Evolutionary conservation across 2,329 filamentous ascomycete species (phyloP), one percentile per base, ranked within the genome.

Genomic region (Botrytis fabae): DNA sequence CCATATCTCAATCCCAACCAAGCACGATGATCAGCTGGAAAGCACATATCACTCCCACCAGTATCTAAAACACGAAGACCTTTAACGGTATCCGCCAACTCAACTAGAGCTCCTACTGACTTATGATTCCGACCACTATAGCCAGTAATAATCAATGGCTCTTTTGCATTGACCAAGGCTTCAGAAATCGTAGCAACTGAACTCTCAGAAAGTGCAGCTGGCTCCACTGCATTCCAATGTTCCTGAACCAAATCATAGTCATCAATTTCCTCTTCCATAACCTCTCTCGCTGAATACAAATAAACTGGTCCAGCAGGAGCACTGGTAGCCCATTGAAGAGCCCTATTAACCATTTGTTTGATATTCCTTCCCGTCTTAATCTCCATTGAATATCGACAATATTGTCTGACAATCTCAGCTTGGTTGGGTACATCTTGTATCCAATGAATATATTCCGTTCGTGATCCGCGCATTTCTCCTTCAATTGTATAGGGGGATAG

Each of bases 381-480:
- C 80, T 94, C 92, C 2, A 85, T 90, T 0, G 87, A 85, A 76
- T 93, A 93, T 57, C 92, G 85, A 79, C 92, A 93, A 78, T 93
- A 94, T 80, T 93, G 91, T 0, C 86, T 83, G 12, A 94, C 86
- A 66, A 94, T 93, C 77, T 89, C 86, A 79, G 91, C 92, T 81
- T 94, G 92, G 77, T 94, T 91, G 0, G 89, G 91, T 4, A 93
- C 89, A 81, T 94, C 91, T 78, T 94, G 92, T 44, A 93, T 91
- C 91, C 91, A 94, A 78, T 94, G 91, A 77, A 93, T 93, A 78
- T 92, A 93, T 80, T 94, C 92, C 0, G 91, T 93, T 73, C 92
- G 83, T 1, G 87, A 90, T 1, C 92, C 92, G 9, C 89, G 84
- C 81, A 90, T 87, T 81, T 93, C 91, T 9, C 92, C 92, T 77